Percentiles rank a stretch among this genome's conserved stretches.
Conservation (phyloP, 345 rosid species). For the Moricandia moricandioides region DNA sequence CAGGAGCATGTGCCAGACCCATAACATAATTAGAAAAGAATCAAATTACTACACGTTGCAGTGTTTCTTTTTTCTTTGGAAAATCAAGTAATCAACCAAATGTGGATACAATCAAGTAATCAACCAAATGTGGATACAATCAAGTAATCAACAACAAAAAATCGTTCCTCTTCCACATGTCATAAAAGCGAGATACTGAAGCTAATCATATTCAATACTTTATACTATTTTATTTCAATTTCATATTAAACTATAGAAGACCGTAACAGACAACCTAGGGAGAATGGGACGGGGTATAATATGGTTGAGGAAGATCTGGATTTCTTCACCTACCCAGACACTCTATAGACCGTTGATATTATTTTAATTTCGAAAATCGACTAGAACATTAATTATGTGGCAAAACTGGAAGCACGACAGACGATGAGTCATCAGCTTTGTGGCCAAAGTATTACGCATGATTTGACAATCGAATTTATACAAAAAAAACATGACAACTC, state of each 20-base stretch:
- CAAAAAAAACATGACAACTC: conserved; percentile 28
- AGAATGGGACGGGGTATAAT: conserved; percentile 14
- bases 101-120: conserved; percentile 5
- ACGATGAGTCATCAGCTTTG: neutral
- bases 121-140: conserved; percentile 16
- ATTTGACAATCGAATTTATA: conserved; percentile 27
- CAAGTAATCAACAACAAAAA: neutral
- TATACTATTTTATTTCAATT: neutral
- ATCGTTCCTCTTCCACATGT: conserved; percentile 10
- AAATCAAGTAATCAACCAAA: conserved; percentile 9
- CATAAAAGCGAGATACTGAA: neutral
- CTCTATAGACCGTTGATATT: conserved; percentile 24
- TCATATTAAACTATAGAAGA: neutral
- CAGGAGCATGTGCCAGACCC: neutral
- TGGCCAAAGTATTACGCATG: neutral
- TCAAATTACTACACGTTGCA: conserved; percentile 11
- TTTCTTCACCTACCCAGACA: conserved; percentile 34
- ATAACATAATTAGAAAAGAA: neutral
- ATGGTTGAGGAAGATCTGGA: conserved; percentile 36
- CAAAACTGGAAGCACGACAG: conserved; percentile 22
- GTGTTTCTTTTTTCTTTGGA: neutral
- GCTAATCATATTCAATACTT: neutral
- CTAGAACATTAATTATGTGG: conserved; percentile 19
- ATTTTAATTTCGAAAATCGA: conserved; percentile 2
- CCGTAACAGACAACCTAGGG: conserved; percentile 17